Evolutionary conservation across 1,139 yeast species (phyloP).

Genomic region (Taphrina sp.): DNA sequence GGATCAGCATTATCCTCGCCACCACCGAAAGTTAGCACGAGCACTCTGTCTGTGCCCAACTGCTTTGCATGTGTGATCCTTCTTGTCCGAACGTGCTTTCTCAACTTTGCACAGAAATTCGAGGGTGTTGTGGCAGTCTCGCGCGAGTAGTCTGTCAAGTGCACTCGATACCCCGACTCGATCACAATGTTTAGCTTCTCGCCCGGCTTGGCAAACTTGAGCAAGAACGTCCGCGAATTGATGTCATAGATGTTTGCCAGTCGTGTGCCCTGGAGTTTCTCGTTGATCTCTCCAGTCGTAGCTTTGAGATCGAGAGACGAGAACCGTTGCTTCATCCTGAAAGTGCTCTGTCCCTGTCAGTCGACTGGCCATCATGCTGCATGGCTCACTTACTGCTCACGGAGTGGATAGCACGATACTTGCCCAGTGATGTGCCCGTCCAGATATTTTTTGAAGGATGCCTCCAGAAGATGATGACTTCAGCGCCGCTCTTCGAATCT

Average conservation of each 20-base stretch:
- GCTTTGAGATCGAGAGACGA: constrained; percentile 79
- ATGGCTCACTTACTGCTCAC: too few species aligned
- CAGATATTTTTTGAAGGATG: too few species aligned
- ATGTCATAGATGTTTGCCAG: constrained; percentile 84
- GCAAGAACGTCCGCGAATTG: constrained; percentile 66
- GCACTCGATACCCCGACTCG: constrained; percentile 83
- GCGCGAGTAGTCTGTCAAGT: constrained; percentile 75
- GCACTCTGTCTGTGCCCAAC: constrained; percentile 72
- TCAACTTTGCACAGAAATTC: constrained; percentile 69
- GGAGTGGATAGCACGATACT: too few species aligned
- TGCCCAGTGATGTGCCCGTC: too few species aligned
- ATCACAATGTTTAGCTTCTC: constrained; percentile 71
- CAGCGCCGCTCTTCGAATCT: constrained; percentile 23
- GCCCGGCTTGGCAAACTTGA: constrained; percentile 82
- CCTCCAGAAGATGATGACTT: constrained; percentile 13
- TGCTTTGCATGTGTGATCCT: constrained; percentile 72
- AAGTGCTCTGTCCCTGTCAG: too few species aligned
- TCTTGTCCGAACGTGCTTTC: constrained; percentile 81
- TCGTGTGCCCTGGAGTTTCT: constrained; percentile 46
- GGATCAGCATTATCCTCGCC: constrained; percentile 49
- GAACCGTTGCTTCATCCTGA: constrained; percentile 66
- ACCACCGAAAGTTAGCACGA: constrained; percentile 73
- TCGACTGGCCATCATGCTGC: too few species aligned
- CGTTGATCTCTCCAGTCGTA: constrained; percentile 62
- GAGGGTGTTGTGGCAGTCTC: constrained; percentile 80